Conservation (phyloP, 2,329 filamentous ascomycete genomes). For the Sporothrix euskadiensis region DNA sequence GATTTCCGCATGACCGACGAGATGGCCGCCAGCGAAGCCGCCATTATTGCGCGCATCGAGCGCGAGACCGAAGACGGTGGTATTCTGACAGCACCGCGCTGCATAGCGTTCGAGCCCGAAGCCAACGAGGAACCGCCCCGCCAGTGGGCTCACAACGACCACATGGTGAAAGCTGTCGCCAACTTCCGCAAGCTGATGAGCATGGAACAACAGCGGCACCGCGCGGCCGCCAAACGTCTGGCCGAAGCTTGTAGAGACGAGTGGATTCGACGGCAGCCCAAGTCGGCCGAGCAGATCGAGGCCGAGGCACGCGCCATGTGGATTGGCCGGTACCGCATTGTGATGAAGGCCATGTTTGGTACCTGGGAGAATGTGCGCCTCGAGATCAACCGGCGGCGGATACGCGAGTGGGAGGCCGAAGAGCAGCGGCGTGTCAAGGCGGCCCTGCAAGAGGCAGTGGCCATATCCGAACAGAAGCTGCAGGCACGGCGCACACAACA, state of each 20-base stretch:
- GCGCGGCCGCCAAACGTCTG: constrained; percentile 72
- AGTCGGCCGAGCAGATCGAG: constrained; percentile 77
- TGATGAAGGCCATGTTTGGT: constrained; percentile 59
- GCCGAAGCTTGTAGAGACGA: constrained; percentile 77
- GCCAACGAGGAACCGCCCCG: constrained; percentile 68
- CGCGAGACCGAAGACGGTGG: constrained; percentile 74
- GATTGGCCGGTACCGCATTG: constrained; percentile 67
- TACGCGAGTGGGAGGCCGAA: constrained; percentile 65
- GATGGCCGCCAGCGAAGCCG: constrained; percentile 67
- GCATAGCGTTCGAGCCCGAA: constrained; percentile 72
- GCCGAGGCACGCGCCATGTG: constrained; percentile 71
- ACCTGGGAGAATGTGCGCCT: constrained; percentile 66
- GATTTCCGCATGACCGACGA: constrained; percentile 60
- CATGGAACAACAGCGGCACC: constrained; percentile 76
- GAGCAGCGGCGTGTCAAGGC: constrained; percentile 65
- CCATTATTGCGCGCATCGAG: constrained; percentile 67
- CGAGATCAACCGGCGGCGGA: constrained; percentile 61
- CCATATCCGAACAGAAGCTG: constrained; percentile 67
- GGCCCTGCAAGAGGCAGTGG: constrained; percentile 72
- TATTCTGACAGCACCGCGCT: constrained; percentile 67
- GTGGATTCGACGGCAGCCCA: constrained; percentile 72
- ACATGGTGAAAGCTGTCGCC: constrained; percentile 74
- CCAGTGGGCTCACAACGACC: constrained; percentile 86
- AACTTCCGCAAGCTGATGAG: constrained; percentile 80
- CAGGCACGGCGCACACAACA: constrained; percentile 59